Base-by-base conservation (phyloP, 768 basidiomycete genomes). In the Trametes elegans region DNA sequence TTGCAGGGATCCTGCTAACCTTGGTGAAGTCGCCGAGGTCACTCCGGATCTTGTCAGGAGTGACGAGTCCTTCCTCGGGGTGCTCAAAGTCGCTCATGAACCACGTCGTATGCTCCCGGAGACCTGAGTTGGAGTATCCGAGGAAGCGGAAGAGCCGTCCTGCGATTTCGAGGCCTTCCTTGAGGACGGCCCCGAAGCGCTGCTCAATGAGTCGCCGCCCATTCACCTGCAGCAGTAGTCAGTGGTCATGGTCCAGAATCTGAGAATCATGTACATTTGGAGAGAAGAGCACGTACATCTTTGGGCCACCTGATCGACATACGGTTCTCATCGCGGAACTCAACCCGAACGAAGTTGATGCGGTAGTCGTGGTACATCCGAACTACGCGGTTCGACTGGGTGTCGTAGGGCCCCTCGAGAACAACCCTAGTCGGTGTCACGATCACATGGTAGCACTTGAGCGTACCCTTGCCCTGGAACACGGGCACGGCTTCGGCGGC, bases 281-380 rank as follows among this genome's bases (percentile, higher is more conserved):
- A 9, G 34, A 18, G 27, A 3, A 26, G 3, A 2, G 10, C 6
- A 35, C 57, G n/a, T 6, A 54, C 57, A 29, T 54, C 53, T n/a
- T 36, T 44, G 2, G 52, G 57, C 86, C 85, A 88, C 11, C 81
- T 78, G 58, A 84, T 84, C 28, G 78, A 74, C 18, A 87, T 75
- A 35, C 76, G 74, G 61, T 91, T 85, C 70, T 94, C 91, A 51
- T 93, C 91, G 3, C 84, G 79, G 61, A 93, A 90, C 60, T 88
- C 83, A 28, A 93, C 90, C 11, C 91, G 84, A 27, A 94, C 64
- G 65, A 94, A 94, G 60, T 80, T 73, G 28, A 87, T 79, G 39
- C 82, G 74, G 52, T 79, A 78, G 0, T 76, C 75, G 43, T 73
- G 66, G 56, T 84, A 93, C 52, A 74, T 69, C 2, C 91, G 83